Evolutionary conservation across 2,329 filamentous ascomycete species (phyloP), one percentile per base, ranked within the genome.

Genomic region (Paracoccidioides brasiliensis): DNA sequence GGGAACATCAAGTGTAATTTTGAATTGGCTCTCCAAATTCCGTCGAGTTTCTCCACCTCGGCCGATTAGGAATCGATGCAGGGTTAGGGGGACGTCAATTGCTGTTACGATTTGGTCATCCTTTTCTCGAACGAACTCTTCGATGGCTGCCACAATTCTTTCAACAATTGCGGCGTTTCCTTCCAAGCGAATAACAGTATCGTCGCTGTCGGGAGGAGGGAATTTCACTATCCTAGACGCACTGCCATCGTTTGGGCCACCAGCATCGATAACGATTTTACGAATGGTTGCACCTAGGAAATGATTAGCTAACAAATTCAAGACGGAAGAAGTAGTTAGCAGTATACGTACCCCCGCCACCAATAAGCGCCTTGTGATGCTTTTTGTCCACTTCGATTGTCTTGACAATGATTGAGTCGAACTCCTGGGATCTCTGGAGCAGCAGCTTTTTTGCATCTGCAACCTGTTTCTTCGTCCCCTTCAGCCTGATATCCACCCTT

Each of bases 141-240:
- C 75, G 63, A 98, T 94, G 32, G 87, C 80, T 54, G 84, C 79
- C 64, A 91, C 78, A 63, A 98, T 94, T 73, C 88, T 94, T 64
- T 95, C 86, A 1, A 97, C 91, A 30, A 98, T 78, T 42, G 83
- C 82, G 59, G 82, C 83, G 50, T 86, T 85, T 35, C 93, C 93
- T 72, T 96, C 90, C 5, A 98, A 78, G 68, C 86, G 90, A 71
- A 98, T 95, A 32, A 80, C 80, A 66, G 86, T 88, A 46, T 87
- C 89, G 58, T 86, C 84, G 53, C 85, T 81, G 56, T 95, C 90
- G 61, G 88, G 84, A 69, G 90, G 90, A 56, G 93, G 93, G 77
- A 98, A 97, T 69, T 91, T 90, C 58, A 98, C 89, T 64, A 91
- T 89, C 60, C 91, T 87, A 53, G 90, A 88, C 63, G 93, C 85